Percentiles rank a stretch among this genome's conserved stretches.
Evolutionary conservation across 2,329 filamentous ascomycete genomes (phyloP).

Genomic region (Aspergillus glaucus): DNA sequence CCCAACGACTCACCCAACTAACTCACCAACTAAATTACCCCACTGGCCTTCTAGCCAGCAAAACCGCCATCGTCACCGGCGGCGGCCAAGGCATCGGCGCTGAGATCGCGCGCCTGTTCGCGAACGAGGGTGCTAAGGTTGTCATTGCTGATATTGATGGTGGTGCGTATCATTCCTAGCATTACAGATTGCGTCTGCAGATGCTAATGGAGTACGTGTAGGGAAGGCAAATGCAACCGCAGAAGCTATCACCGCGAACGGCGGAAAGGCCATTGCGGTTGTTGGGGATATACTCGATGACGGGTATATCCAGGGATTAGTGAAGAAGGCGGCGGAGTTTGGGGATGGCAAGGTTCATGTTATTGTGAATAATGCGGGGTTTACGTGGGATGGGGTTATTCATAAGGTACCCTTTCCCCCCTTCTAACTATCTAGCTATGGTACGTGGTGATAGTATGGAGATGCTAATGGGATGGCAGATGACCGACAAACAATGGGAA

Average conservation of each 20-base stretch:
- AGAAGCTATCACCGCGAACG: constrained; percentile 57
- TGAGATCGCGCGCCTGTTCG: constrained; percentile 73
- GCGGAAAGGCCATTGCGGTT: constrained; percentile 63
- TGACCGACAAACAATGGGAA: constrained; percentile 86
- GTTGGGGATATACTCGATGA: constrained; percentile 70
- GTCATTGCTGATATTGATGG: constrained; percentile 77
- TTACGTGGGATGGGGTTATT: constrained; percentile 88
- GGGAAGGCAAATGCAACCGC: constrained; percentile 65
- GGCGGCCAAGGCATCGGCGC: constrained; percentile 83
- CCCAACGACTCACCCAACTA: constrained; percentile 62
- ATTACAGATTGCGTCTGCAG: no score
- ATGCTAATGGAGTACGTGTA: background rate
- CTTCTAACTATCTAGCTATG: no score
- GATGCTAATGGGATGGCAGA: constrained; percentile 36
- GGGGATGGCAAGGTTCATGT: constrained; percentile 84
- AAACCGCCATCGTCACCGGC: constrained; percentile 83
- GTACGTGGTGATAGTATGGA: background rate
- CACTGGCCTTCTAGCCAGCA: constrained; percentile 67
- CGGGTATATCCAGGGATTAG: constrained; percentile 64
- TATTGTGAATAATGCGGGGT: constrained; percentile 86
- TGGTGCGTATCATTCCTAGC: constrained; percentile 21
- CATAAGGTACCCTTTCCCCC: constrained; percentile 55
- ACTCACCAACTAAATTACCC: constrained; percentile 76
- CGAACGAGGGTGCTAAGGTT: constrained; percentile 81
- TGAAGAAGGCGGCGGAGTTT: constrained; percentile 70